These are phyloP conservation scores for Calonectria pseudoreteaudii DNA, from an alignment of 2,329 filamentous ascomycete genomes.

Conservation along the genomic window DNA sequence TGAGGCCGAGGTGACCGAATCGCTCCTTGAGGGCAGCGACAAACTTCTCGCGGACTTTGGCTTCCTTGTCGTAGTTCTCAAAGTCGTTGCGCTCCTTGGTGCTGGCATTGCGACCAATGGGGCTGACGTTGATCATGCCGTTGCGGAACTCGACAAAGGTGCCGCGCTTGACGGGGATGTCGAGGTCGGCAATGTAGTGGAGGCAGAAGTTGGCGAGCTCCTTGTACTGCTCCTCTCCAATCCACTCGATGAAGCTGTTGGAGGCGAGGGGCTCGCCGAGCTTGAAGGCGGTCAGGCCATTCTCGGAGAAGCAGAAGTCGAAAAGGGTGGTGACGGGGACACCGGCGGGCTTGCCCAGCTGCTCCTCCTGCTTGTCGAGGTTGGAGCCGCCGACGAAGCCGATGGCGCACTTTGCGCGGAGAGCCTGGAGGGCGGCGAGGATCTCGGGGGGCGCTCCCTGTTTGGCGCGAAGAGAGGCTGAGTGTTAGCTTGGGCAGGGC, in stretches of 20 bases:
- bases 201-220: conserved; percentile 80
- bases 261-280: conserved; percentile 80
- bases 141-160: conserved; percentile 92
- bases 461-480: conserved; percentile 3
- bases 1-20: conserved; percentile 87
- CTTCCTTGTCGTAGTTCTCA: conserved; percentile 81
- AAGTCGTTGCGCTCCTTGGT: conserved; percentile 84
- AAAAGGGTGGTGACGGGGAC: conserved; percentile 85
- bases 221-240: conserved; percentile 88
- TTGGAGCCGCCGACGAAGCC: conserved; percentile 95
- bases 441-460: conserved; percentile 83
- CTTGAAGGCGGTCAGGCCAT: conserved; percentile 92
- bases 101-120: conserved; percentile 88
- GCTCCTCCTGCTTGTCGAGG: conserved; percentile 94
- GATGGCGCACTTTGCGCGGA: conserved; percentile 90
- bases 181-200: conserved; percentile 86
- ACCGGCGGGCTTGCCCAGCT: conserved; percentile 76
- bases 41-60: conserved; percentile 81
- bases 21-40: conserved; percentile 81
- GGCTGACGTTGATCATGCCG: conserved; percentile 90
- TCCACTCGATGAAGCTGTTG: conserved; percentile 90
- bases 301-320: conserved; percentile 98
- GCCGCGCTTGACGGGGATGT: conserved; percentile 84
- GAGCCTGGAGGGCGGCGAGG: conserved; percentile 79
- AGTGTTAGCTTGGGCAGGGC: neutral